Conservation (phyloP, 73 alveolate genomes). For the Paramecium bursaria region DNA sequence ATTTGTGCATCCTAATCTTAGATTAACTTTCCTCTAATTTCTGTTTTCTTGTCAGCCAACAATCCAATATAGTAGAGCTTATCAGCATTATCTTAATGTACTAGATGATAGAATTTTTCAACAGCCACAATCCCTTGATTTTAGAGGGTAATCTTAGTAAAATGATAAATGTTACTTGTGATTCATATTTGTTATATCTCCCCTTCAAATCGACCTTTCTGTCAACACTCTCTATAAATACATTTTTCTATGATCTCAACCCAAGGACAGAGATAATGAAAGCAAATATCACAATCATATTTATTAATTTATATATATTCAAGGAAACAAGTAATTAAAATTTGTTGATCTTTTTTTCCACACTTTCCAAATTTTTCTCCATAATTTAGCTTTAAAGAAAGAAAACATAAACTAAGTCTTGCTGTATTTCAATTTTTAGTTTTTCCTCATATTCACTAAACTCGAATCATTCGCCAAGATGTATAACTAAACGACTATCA, state of each 20-base stretch:
- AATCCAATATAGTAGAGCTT: conserved; percentile 38
- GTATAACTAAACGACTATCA: conserved; percentile 1
- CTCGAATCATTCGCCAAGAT: conserved; percentile 4
- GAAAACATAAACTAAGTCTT: too few species aligned
- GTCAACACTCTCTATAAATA: conserved; percentile 40
- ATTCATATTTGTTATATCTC: conserved; percentile 19
- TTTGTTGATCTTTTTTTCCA: too few species aligned
- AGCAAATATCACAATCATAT: too few species aligned
- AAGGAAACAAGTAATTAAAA: too few species aligned
- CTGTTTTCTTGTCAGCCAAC: conserved; percentile 39
- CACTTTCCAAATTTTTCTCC: too few species aligned
- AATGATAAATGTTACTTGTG: neutral
- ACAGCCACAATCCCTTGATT: conserved; percentile 64
- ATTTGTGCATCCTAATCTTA: conserved; percentile 55
- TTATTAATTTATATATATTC: too few species aligned
- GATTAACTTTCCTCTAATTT: conserved; percentile 21
- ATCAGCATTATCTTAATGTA: conserved; percentile 55
- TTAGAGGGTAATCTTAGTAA: conserved; percentile 34
- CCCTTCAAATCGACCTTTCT: conserved; percentile 63
- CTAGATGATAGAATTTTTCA: conserved; percentile 60
- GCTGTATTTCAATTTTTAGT: too few species aligned
- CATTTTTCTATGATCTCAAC: too few species aligned
- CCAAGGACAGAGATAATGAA: too few species aligned
- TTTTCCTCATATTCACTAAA: conserved; percentile 1
- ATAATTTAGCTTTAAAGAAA: too few species aligned